Evolutionary conservation across 202 grass and related monocot species (phyloP), one percentile per base, ranked within the genome.

Genomic region (Zoysia matrella): DNA sequence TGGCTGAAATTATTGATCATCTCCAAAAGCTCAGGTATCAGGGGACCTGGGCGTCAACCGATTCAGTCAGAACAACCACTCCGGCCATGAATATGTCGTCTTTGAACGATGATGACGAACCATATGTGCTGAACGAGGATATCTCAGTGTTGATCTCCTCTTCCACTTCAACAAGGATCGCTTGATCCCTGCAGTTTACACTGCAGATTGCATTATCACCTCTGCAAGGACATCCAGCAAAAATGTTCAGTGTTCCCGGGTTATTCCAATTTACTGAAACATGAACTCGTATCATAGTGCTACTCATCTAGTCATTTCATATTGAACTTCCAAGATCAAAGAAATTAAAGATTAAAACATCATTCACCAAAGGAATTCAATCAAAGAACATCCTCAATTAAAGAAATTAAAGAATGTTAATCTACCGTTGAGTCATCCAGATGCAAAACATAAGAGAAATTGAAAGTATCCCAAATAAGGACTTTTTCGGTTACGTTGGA

Each of bases 71-170:
- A 69, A 93, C 63, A 65, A 86, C 69, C 92, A 91, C 85, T 40
- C 81, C 90, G 0, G 85, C 82, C 30, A 92, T 91, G 80, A 95
- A 92, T 61, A 95, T 83, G 30, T 90, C 90, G 7, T 94, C 90
- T 30, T 87, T 69, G 48, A 88, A 88, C 12, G 75, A 85, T 5
- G 79, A 81, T 0, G 73, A 45, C 11, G 83, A 69, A 43, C 22
- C 71, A 43, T 68, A 18, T 57, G 85, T 85, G 43, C 43, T 69
- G 43, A 72, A 62, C 36, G 83, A 90, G 72, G 73, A 75, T 18
- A 47, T 11, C 0, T 10, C 73, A 1, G 60, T 52, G 51, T 49
- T 72, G 46, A 89, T 93, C 68, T 89, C 86, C 6, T 72, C 85
- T 46, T 85, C 92, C 40, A 93, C 85, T 83, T 90, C 89, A 41